These are phyloP conservation scores for Zoysia matrella DNA, from an alignment of 202 grass and related monocot species.

Conservation along the genomic window DNA sequence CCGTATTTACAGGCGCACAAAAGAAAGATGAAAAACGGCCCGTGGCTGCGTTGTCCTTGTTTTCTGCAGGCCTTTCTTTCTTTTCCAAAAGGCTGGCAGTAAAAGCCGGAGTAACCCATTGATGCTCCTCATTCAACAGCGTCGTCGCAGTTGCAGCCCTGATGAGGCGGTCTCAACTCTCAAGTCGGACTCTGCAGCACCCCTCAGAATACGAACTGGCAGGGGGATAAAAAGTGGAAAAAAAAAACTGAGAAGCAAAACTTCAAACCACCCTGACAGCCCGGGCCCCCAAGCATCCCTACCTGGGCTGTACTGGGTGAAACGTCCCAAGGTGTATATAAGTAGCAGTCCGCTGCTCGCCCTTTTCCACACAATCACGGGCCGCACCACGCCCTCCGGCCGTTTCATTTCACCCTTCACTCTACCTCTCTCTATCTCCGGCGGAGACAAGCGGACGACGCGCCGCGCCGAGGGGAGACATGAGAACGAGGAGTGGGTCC, in stretches of 20 bases:
- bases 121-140: slow-evolving; percentile 23
- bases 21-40: too few species aligned
- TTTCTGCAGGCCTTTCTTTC: not conserved
- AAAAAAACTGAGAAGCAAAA: not conserved
- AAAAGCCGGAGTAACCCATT: not conserved
- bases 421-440: not conserved
- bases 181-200: not conserved
- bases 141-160: not conserved
- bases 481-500: slow-evolving; percentile 62
- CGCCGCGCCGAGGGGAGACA: not conserved
- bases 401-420: not conserved
- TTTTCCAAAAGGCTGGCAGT: slow-evolving; percentile 24
- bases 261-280: slow-evolving; percentile 2
- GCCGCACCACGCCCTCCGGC: not conserved
- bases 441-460: not conserved
- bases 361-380: slow-evolving; percentile 22
- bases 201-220: not conserved
- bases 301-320: not conserved
- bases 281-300: slow-evolving; percentile 8
- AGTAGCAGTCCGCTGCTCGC: not conserved
- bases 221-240: not conserved
- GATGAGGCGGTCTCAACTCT: slow-evolving; percentile 4
- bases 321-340: not conserved
- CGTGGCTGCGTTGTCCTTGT: too few species aligned
- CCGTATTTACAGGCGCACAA: too few species aligned